Conservation (phyloP, 768 basidiomycete species). For the Tremella mesenterica region DNA sequence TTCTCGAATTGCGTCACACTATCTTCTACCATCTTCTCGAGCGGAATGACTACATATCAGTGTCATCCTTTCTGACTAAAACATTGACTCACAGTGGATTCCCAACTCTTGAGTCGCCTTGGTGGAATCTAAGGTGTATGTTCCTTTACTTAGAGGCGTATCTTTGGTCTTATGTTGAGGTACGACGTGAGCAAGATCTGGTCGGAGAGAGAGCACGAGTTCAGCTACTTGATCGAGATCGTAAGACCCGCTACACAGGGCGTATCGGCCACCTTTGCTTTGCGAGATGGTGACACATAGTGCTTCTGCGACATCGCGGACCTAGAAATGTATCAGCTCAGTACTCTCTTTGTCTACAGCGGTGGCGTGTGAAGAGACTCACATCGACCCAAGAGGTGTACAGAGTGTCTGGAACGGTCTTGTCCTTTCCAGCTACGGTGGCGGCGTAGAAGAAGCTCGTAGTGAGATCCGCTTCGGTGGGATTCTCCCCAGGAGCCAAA, state of each 20-base stretch:
- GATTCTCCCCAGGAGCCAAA: conserved; percentile 1
- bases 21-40: conserved; percentile 3
- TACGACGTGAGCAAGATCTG: not conserved
- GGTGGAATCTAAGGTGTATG: not conserved
- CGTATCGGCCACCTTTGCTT: conserved; percentile 9
- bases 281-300: conserved; percentile 12
- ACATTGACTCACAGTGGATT: conserved; percentile 5
- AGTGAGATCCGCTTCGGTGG: conserved; percentile 10
- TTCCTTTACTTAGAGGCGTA: not conserved
- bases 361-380: not conserved
- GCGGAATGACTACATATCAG: not conserved
- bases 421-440: conserved; percentile 8
- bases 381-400: conserved; percentile 14
- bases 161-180: not conserved
- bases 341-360: not conserved
- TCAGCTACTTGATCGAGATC: conserved; percentile 8
- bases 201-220: not conserved
- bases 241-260: conserved; percentile 11
- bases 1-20: not conserved
- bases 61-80: no score
- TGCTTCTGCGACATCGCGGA: conserved; percentile 17
- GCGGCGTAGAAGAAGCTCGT: conserved; percentile 2
- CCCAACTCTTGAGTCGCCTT: conserved; percentile 5
- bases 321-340: no score
- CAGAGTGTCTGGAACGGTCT: conserved; percentile 2